These are phyloP conservation scores for Acmispon strigosus DNA, from an alignment of 306 rosid species.

Conservation along the genomic window DNA sequence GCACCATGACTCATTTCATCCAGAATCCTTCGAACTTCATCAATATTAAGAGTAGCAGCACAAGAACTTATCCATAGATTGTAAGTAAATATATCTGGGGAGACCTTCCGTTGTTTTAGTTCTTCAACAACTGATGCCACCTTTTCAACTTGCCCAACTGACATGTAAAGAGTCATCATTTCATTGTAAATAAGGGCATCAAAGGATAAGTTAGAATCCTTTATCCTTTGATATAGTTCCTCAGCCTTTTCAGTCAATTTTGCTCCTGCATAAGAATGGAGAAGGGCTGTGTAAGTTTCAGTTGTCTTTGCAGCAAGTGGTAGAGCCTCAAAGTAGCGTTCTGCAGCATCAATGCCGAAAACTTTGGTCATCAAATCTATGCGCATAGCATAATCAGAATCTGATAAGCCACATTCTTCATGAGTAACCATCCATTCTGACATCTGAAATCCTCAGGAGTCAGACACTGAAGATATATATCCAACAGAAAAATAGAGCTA, in stretches of 20 bases:
- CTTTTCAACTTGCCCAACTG: constrained; percentile 82
- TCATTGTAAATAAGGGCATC: constrained; percentile 75
- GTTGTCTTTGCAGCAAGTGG: constrained; percentile 53
- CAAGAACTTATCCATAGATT: constrained; percentile 88
- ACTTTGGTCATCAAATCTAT: constrained; percentile 86
- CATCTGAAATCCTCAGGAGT: constrained; percentile 52
- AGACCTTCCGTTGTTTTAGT: constrained; percentile 48
- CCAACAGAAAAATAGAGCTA: background rate
- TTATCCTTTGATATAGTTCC: constrained; percentile 56
- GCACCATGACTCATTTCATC: constrained; percentile 58
- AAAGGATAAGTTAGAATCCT: constrained; percentile 45
- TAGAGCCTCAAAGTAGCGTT: constrained; percentile 82
- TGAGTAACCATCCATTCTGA: constrained; percentile 85
- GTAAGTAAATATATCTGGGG: constrained; percentile 80
- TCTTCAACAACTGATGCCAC: constrained; percentile 64
- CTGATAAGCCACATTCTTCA: constrained; percentile 51
- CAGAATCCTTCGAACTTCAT: constrained; percentile 56
- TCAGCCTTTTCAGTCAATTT: constrained; percentile 80
- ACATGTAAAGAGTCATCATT: constrained; percentile 91
- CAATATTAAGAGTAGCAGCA: constrained; percentile 63
- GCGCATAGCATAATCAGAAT: constrained; percentile 73
- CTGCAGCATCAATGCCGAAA: constrained; percentile 87
- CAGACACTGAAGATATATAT: constrained; percentile 1
- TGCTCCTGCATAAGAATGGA: constrained; percentile 75
- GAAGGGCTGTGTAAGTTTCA: constrained; percentile 84